Base-by-base conservation (phyloP, 1,284 basidiomycete genomes). In the Anthracocystis setariae region DNA sequence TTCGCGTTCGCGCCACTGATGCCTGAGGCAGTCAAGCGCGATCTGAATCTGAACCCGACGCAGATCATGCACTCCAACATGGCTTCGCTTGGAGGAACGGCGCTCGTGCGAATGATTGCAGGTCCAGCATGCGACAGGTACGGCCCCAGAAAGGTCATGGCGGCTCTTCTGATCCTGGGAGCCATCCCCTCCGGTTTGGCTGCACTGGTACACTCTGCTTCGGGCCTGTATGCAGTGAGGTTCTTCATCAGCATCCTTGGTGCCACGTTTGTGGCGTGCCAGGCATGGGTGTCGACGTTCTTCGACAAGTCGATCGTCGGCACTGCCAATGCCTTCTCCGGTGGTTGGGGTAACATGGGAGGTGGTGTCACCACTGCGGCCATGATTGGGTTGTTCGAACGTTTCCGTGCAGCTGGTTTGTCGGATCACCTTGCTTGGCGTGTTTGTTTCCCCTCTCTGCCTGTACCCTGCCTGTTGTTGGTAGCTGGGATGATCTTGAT, bases 1-100 rank as follows among this genome's bases (percentile, higher is more conserved):
- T 90, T 90, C 64, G 88, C 88, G 0, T 89, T 89, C 76, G 84
- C 88, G 17, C 88, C 88, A 0, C 84, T 90, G 10, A 85, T 89
- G 43, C 86, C 88, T 0, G 87, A 89, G 38, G 88, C 86, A 5
- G 88, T 90, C 79, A 87, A 86, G 62, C 71, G 75, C 7, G 89
- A 90, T 76, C 85, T 90, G 52, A 80, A 86, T 1, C 86, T 87
- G 3, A 63, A 83, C 15, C 82, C 79, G 12, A 29, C 5, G 3
- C 84, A 88, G 78, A 82, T 88, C 32, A 85, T 84, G 24, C 88
- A 89, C 77, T 88, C 87, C 2, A 89, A 89, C 73, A 86, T 90
- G 53, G 79, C 88, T 49, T 87, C 88, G 1, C 82, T 89, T 1
- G 84, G 83, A 33, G 86, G 88, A 0, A 89, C 76, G 0, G 75